Percentiles rank a stretch among this genome's conserved stretches.
Evolutionary conservation across 2,329 filamentous ascomycete species (phyloP).

Genomic region (Fusarium poae): DNA sequence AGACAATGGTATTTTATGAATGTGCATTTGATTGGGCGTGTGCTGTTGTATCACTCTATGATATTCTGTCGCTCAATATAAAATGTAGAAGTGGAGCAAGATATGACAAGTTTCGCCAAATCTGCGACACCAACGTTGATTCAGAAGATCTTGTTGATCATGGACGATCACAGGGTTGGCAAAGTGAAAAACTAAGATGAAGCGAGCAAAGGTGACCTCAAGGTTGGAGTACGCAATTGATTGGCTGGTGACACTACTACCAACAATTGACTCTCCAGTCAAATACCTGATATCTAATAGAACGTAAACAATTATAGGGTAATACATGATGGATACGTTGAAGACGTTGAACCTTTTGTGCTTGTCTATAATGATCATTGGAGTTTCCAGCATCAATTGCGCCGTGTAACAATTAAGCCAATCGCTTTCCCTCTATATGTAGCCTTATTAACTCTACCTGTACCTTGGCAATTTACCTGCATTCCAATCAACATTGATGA

Average conservation of each 20-base stretch:
- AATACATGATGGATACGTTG: neutral
- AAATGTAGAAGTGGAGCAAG: too few relatives aligned
- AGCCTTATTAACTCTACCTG: neutral
- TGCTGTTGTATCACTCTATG: too few relatives aligned
- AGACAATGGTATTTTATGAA: neutral
- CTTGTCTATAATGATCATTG: neutral
- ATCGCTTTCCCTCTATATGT: neutral
- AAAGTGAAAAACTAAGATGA: neutral
- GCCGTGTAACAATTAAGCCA: neutral
- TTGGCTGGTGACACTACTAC: neutral
- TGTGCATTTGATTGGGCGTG: neutral
- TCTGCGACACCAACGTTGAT: neutral
- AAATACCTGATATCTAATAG: neutral
- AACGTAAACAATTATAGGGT: neutral
- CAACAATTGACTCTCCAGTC: too few relatives aligned
- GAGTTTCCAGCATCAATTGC: neutral
- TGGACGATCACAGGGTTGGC: constrained; percentile 7
- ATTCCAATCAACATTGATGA: constrained; percentile 16
- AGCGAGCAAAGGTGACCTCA: neutral
- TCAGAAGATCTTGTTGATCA: constrained; percentile 4
- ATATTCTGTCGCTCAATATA: too few relatives aligned
- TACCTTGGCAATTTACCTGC: neutral
- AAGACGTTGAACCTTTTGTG: neutral
- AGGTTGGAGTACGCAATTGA: neutral
- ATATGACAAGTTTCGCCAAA: neutral